Base-by-base conservation (phyloP, 768 basidiomycete genomes). In the Panaeolus papilionaceus region DNA sequence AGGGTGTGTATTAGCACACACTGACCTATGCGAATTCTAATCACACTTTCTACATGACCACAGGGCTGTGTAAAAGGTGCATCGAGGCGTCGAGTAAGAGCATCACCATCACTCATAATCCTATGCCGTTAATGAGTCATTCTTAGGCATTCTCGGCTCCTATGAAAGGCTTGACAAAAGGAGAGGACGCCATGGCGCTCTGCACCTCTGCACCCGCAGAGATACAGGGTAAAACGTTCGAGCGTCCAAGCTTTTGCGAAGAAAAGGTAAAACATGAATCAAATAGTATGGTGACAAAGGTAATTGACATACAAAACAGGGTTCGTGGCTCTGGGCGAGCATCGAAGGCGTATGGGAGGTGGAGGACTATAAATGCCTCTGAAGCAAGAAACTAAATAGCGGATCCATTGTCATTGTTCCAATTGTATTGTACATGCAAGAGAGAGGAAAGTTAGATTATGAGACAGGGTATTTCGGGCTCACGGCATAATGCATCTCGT, bases 301-400 rank as follows among this genome's bases (percentile, higher is more conserved):
- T 37, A 38, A n/a, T 45, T 11, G 61, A 44, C 58, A 38, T 65
- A 65, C 45, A 28, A 74, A 64, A 9, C 45, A 80, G 80, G 77
- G 75, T 11, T 65, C 78, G 28, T 76, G 75, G 76, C 54, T 58
- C 28, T 58, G 54, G 54, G 54, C 26, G 28, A 58, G 54, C 6
- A 66, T 76, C 8, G 76, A 78, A 66, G 80, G 78, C 10, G 65
- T 71, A 14, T 81, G 80, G 80, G 75, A 77, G 20, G 40, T 80
- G 4, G 73, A 76, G 38, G 80, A 81, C 64, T 33, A 38, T 33
- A 72, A 58, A 12, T 80, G 79, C 28, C 33, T 33, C 10, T 28
- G n/a, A 58, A 28, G 9, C 5, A 33, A 58, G 23, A 8, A 28
- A 9, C 33, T 0, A 28, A 58, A 3, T 7, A 37, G 7, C 28